A percentile compares a stretch with the other conserved stretches of the same genome.
Evolutionary conservation across 495 filamentous ascomycete genomes (phyloP).

Genomic region (Geoglossum glabrum): DNA sequence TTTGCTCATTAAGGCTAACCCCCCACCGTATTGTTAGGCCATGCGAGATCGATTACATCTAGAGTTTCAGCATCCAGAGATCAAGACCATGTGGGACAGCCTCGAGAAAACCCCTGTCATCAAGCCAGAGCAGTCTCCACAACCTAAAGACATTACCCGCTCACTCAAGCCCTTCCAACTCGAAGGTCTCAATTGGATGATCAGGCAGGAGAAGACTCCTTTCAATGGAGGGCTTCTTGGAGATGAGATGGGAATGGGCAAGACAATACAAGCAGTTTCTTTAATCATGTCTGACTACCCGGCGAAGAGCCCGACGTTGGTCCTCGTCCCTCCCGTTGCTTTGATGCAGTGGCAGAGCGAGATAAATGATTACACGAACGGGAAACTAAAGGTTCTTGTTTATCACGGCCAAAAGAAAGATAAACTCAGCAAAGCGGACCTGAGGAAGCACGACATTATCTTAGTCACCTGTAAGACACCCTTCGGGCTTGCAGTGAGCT

Average conservation of each 20-base stretch:
- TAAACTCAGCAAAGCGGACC: constrained; percentile 44
- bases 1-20: too few species aligned
- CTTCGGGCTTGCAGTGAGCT: neutral
- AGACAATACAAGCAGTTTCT: constrained; percentile 93
- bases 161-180: constrained; percentile 82
- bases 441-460: constrained; percentile 73
- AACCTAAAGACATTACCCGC: constrained; percentile 60
- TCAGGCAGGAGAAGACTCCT: constrained; percentile 58
- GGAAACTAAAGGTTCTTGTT: constrained; percentile 70
- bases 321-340: constrained; percentile 85
- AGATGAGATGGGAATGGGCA: constrained; percentile 96
- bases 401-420: constrained; percentile 72
- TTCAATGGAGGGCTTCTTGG: constrained; percentile 82
- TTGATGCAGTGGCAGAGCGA: constrained; percentile 94
- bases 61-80: constrained; percentile 52
- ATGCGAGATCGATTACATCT: constrained; percentile 37
- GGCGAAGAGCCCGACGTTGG: constrained; percentile 58
- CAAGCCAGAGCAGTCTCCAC: constrained; percentile 40
- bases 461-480: constrained; percentile 55
- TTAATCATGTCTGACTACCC: constrained; percentile 95
- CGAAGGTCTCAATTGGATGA: constrained; percentile 88
- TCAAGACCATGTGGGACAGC: constrained; percentile 67
- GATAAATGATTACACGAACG: constrained; percentile 78
- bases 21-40: too few species aligned
- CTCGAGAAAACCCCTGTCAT: constrained; percentile 47